Evolutionary conservation across 306 rosid species (phyloP).

Genomic region (Quercus robur): DNA sequence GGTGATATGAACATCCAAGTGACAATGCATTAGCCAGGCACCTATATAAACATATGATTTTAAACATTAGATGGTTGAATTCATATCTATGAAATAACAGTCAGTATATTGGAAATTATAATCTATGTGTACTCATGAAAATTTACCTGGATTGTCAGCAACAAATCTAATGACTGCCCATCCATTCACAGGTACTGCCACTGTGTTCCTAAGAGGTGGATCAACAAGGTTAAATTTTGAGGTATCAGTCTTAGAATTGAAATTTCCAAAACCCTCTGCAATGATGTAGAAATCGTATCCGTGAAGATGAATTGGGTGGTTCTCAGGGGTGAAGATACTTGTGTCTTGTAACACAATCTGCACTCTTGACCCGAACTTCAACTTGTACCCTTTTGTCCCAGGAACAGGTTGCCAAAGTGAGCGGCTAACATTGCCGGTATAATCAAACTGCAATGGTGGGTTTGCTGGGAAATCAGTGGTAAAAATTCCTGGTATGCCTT

Average conservation of each 20-base stretch:
- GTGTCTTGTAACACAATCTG: constrained; percentile 88
- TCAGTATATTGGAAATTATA: neutral
- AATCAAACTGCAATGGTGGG: constrained; percentile 63
- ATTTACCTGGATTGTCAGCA: constrained; percentile 87
- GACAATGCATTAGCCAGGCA: constrained; percentile 94
- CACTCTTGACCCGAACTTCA: constrained; percentile 74
- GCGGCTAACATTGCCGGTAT: constrained; percentile 82
- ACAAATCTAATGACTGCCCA: constrained; percentile 96
- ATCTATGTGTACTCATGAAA: neutral
- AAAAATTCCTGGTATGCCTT: constrained; percentile 57
- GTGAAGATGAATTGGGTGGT: constrained; percentile 90
- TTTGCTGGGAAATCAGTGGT: constrained; percentile 74
- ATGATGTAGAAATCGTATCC: constrained; percentile 86
- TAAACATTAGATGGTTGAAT: neutral
- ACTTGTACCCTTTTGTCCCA: constrained; percentile 58
- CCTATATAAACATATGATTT: constrained; percentile 37
- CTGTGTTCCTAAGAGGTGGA: constrained; percentile 86
- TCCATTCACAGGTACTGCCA: constrained; percentile 76
- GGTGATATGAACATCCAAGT: constrained; percentile 83
- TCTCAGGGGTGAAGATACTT: constrained; percentile 67
- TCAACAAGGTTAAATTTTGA: constrained; percentile 79
- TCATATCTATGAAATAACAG: neutral
- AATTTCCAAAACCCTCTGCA: constrained; percentile 89
- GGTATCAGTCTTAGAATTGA: constrained; percentile 54
- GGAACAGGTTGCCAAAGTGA: constrained; percentile 70